Evolutionary conservation across 768 basidiomycete genomes (phyloP).

Genomic region (Serendipita sp.): DNA sequence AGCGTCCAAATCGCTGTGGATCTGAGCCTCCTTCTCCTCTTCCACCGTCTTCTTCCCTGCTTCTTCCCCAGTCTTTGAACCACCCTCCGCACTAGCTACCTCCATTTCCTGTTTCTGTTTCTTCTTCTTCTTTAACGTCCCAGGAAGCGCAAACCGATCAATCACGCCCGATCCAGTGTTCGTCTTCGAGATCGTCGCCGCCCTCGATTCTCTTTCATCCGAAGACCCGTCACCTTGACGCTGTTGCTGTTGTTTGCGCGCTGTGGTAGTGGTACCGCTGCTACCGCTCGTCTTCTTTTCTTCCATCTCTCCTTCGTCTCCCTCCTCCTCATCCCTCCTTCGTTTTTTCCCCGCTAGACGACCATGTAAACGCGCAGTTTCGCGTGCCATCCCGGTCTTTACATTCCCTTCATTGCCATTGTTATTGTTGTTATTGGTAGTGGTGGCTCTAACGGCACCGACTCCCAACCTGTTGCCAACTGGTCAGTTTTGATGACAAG

Average conservation of each 20-base stretch:
- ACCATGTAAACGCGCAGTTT: conserved; percentile 44
- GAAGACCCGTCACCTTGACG: background rate
- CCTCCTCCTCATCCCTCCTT: background rate
- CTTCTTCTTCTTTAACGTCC: background rate
- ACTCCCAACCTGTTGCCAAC: conserved; percentile 46
- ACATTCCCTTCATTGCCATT: too few relatives aligned
- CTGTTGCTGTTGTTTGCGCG: too few relatives aligned
- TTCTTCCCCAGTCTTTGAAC: too few relatives aligned
- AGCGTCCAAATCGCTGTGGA: too few relatives aligned
- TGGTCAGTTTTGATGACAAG: background rate
- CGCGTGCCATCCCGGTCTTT: conserved; percentile 35
- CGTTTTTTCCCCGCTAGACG: conserved; percentile 39
- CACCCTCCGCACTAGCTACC: background rate
- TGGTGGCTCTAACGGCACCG: conserved; percentile 29
- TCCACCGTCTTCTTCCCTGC: too few relatives aligned
- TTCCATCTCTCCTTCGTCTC: background rate
- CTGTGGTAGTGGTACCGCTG: too few relatives aligned
- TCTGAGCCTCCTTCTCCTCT: too few relatives aligned
- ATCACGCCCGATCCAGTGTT: background rate
- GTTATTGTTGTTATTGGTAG: too few relatives aligned
- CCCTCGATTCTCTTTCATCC: background rate
- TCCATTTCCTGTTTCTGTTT: background rate
- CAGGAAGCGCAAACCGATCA: background rate
- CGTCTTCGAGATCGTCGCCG: background rate
- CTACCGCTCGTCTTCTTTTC: too few relatives aligned